Conservation (phyloP, 208 protist genomes). For the Kentomonas sorsogonicus region DNA sequence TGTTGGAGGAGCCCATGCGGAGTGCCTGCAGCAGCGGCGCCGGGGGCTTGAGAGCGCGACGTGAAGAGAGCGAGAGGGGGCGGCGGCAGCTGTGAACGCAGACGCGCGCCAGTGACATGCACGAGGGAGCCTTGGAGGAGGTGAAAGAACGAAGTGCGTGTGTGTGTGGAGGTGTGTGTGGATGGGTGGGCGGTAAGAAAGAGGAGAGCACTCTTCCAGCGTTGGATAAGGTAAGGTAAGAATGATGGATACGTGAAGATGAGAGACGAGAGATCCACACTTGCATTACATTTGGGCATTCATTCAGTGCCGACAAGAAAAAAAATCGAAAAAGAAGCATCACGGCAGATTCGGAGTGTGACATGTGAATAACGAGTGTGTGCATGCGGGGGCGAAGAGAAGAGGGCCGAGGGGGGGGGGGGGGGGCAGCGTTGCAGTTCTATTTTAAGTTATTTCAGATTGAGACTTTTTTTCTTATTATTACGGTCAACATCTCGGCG, state of each 20-base stretch:
- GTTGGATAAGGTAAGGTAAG: too few species aligned
- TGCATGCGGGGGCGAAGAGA: too few species aligned
- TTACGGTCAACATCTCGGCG: not conserved
- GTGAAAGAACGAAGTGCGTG: not conserved
- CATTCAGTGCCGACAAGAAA: not conserved
- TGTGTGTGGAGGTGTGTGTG: not conserved
- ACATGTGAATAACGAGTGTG: too few species aligned
- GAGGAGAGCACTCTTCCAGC: too few species aligned
- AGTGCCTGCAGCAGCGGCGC: not conserved
- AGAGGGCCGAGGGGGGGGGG: not conserved
- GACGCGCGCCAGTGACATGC: not conserved
- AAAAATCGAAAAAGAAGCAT: slow-evolving; percentile 9
- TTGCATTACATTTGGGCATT: not conserved
- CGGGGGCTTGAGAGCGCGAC: not conserved
- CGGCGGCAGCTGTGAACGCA: not conserved
- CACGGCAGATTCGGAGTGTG: too few species aligned
- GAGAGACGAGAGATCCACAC: not conserved
- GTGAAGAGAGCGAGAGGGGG: not conserved
- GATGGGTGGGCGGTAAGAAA: not conserved
- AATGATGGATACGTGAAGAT: not conserved
- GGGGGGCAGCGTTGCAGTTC: not conserved
- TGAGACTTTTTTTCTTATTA: not conserved
- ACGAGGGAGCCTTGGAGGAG: slow-evolving; percentile 1
- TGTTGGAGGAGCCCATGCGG: not conserved
- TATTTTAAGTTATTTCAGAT: not conserved